Percentiles rank a stretch among this genome's conserved stretches.
Evolutionary conservation across 2,329 filamentous ascomycete genomes (phyloP).

Genomic region (Aspergillus carbonarius): DNA sequence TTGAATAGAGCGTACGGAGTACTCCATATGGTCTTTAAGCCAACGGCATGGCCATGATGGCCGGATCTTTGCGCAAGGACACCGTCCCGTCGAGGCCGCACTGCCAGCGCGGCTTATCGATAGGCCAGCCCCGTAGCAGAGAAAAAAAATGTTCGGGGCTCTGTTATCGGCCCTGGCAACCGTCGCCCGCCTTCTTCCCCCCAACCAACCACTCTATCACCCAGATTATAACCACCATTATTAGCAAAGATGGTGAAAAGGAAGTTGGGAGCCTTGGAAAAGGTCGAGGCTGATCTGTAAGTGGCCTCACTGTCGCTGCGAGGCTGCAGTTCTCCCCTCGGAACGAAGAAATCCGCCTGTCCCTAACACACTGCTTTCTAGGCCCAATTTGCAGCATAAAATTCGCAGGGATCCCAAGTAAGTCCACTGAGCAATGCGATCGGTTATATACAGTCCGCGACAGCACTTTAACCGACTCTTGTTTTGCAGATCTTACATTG

Average conservation of each 20-base stretch:
- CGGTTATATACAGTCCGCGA: constrained; percentile 48
- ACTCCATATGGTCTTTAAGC: too few relatives aligned
- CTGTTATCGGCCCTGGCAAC: constrained; percentile 12
- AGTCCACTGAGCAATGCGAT: constrained; percentile 26
- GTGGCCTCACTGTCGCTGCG: constrained; percentile 26
- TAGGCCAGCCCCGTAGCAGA: constrained; percentile 20
- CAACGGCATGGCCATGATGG: neutral
- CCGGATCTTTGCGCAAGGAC: neutral
- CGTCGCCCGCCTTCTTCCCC: constrained; percentile 71
- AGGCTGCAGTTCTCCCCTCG: neutral
- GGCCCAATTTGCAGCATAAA: constrained; percentile 86
- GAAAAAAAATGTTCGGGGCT: constrained; percentile 32
- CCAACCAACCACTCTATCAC: constrained; percentile 51
- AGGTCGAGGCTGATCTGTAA: constrained; percentile 85
- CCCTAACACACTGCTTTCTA: constrained; percentile 38
- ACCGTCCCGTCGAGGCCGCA: neutral
- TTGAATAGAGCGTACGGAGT: too few relatives aligned
- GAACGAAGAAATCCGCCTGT: constrained; percentile 14
- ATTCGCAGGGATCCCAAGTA: constrained; percentile 81
- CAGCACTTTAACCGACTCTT: constrained; percentile 4
- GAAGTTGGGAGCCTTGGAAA: constrained; percentile 89
- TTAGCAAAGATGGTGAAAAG: constrained; percentile 68
- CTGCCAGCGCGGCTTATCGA: constrained; percentile 35
- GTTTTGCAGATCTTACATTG: constrained; percentile 70
- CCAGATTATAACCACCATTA: constrained; percentile 45